These are phyloP conservation scores for Globisporangium rhizosaccharum DNA, from an alignment of 352 stramenopile genomes.

Conservation along the genomic window DNA sequence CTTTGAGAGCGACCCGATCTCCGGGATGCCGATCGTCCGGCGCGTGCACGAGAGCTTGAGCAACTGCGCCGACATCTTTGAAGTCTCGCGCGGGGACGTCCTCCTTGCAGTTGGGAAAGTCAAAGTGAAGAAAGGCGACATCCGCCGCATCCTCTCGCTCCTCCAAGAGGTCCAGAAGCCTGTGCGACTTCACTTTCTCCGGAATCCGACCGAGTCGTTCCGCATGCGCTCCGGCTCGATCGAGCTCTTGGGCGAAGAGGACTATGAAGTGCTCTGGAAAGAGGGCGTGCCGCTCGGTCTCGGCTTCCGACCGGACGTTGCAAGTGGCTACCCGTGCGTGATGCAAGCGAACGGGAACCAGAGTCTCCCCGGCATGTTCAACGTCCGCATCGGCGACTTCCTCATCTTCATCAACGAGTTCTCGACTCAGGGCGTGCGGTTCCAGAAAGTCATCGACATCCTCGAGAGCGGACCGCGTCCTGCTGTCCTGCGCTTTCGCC, in stretches of 20 bases:
- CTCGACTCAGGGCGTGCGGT: slow-evolving; percentile 70
- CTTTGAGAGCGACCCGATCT: slow-evolving; percentile 77
- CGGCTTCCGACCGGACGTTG: slow-evolving; percentile 74
- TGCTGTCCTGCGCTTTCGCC: slow-evolving; percentile 77
- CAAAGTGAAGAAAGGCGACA: slow-evolving; percentile 76
- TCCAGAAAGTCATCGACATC: slow-evolving; percentile 86
- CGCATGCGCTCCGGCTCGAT: slow-evolving; percentile 61
- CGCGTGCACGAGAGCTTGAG: slow-evolving; percentile 83
- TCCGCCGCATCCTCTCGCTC: slow-evolving; percentile 68
- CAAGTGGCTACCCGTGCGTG: slow-evolving; percentile 68
- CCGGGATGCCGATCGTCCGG: slow-evolving; percentile 82
- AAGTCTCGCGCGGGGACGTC: slow-evolving; percentile 77
- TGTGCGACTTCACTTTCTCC: slow-evolving; percentile 66
- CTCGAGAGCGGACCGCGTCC: slow-evolving; percentile 71
- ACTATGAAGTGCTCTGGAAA: slow-evolving; percentile 85
- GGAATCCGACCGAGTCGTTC: slow-evolving; percentile 69
- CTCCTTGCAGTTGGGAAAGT: slow-evolving; percentile 71
- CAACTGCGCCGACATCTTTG: slow-evolving; percentile 82
- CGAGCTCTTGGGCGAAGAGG: slow-evolving; percentile 73
- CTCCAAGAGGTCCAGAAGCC: slow-evolving; percentile 82
- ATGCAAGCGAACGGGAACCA: slow-evolving; percentile 78
- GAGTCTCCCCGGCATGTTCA: slow-evolving; percentile 78
- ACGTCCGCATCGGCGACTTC: slow-evolving; percentile 73
- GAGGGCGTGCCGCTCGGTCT: slow-evolving; percentile 80
- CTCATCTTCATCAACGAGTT: slow-evolving; percentile 87